Conservation (phyloP, 805 yeast species). For the Cyberlindnera euphorbiiphila region DNA sequence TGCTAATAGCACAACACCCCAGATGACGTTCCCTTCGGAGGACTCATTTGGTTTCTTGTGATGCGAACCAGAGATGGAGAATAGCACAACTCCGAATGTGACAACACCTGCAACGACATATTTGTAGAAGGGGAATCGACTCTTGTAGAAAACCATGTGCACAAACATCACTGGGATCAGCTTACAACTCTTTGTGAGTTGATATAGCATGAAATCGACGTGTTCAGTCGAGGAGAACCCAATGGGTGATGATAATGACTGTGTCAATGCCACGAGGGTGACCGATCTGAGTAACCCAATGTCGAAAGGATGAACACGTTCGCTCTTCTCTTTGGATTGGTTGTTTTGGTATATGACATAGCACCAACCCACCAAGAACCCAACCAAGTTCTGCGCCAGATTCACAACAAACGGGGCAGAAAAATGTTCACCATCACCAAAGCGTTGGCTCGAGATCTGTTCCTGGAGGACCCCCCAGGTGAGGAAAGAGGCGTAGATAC, state of each 20-base stretch:
- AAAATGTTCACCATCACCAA: conserved; percentile 58
- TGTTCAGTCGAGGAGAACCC: conserved; percentile 75
- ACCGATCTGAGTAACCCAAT: conserved; percentile 21
- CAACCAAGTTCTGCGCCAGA: conserved; percentile 68
- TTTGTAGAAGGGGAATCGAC: conserved; percentile 70
- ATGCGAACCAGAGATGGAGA: conserved; percentile 52
- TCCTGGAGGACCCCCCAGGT: conserved; percentile 95
- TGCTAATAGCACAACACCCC: conserved; percentile 60
- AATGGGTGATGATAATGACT: conserved; percentile 77
- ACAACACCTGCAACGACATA: conserved; percentile 74
- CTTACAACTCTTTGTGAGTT: conserved; percentile 90
- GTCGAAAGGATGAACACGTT: conserved; percentile 18
- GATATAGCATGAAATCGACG: conserved; percentile 79
- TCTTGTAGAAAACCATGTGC: conserved; percentile 65
- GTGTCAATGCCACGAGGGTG: conserved; percentile 40
- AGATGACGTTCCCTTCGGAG: conserved; percentile 35
- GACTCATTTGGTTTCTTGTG: conserved; percentile 23
- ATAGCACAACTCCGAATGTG: conserved; percentile 76
- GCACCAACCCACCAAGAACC: conserved; percentile 59
- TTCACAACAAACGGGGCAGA: conserved; percentile 79
- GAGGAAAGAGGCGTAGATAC: conserved; percentile 82
- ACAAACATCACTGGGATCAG: conserved; percentile 91
- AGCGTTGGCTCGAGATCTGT: conserved; percentile 71
- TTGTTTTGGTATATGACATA: conserved; percentile 41
- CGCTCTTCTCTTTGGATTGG: background rate